A percentile compares a stretch with the other conserved stretches of the same genome.
Conservation (phyloP, 345 rosid genomes). For the Eucalyptus paniculata region DNA sequence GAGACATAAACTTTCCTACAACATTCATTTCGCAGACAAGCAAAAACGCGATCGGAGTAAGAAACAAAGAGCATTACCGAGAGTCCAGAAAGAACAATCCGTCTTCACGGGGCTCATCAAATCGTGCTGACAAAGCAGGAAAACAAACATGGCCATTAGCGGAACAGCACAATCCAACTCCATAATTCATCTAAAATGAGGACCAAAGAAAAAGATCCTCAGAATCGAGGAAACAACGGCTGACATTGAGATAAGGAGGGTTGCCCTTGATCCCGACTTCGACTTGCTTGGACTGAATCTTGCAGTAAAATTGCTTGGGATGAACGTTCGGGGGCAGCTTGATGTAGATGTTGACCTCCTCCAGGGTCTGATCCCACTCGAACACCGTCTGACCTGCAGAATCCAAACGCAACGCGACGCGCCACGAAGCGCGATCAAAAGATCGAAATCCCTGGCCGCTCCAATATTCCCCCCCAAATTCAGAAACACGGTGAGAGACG, state of each 20-base stretch:
- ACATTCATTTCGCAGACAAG: not conserved
- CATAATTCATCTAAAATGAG: not conserved
- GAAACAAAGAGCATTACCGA: constrained; percentile 27
- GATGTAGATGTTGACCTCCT: constrained; percentile 77
- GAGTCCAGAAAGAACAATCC: constrained; percentile 87
- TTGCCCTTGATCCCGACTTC: constrained; percentile 95
- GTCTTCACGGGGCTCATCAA: constrained; percentile 66
- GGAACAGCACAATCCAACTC: not conserved
- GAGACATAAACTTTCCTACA: not conserved
- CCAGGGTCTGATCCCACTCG: constrained; percentile 95
- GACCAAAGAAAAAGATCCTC: not conserved
- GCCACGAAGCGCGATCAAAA: not conserved
- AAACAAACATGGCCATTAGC: not conserved
- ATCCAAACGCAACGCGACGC: not conserved
- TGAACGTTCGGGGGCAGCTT: constrained; percentile 55
- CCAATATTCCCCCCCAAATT: not conserved
- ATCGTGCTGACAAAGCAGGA: constrained; percentile 43
- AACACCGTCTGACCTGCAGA: constrained; percentile 58
- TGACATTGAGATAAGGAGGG: constrained; percentile 85
- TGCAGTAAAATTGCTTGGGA: constrained; percentile 72
- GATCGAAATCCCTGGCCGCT: not conserved
- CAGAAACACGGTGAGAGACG: not conserved
- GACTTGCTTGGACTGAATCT: constrained; percentile 70
- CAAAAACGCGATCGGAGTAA: not conserved
- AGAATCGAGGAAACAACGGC: not conserved